Conservation (phyloP, 169 alveolate genomes). For the Eimeria brunetti region DNA sequence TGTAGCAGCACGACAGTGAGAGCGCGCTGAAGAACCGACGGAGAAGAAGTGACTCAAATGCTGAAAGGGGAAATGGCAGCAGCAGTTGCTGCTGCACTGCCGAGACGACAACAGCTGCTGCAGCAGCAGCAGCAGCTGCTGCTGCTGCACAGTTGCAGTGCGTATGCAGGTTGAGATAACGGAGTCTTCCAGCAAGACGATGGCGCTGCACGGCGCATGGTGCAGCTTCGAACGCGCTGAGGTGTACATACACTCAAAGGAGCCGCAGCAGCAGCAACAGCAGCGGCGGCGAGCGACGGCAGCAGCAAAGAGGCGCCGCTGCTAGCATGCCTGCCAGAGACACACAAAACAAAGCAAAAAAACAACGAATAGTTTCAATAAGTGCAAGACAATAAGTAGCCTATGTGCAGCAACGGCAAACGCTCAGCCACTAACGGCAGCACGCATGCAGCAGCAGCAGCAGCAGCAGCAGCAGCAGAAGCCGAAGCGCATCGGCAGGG, state of each 20-base stretch:
- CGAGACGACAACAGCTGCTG: neutral
- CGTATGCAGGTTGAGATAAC: neutral
- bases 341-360: neutral
- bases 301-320: neutral
- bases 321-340: neutral
- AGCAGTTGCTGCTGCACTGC: neutral
- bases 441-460: constrained; percentile 50
- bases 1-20: neutral
- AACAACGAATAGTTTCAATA: neutral
- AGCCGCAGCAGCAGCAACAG: neutral
- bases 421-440: neutral
- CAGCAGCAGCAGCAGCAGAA: constrained; percentile 3
- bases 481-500: neutral
- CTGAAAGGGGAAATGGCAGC: neutral
- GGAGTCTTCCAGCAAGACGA: neutral
- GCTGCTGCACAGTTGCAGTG: neutral
- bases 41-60: neutral
- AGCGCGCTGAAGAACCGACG: neutral
- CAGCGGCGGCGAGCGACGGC: neutral
- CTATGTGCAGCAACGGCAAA: neutral
- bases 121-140: neutral
- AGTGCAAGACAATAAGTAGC: neutral
- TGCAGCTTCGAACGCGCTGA: neutral
- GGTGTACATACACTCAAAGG: neutral
- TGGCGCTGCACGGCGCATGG: neutral